These are phyloP conservation scores for Monosporozyma yasuniensis DNA, from an alignment of 805 yeast species.

Conservation along the genomic window DNA sequence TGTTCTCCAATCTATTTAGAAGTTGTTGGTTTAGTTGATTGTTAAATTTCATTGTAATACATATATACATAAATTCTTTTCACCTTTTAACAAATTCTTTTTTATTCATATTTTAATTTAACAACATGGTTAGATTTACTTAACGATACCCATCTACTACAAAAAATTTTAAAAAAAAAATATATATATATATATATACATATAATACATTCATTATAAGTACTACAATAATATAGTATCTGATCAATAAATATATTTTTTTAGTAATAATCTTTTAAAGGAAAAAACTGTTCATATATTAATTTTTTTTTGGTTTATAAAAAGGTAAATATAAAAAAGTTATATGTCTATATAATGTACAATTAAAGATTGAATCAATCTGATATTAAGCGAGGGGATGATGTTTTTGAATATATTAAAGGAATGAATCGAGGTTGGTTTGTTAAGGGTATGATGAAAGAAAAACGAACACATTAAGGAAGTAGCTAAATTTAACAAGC, in stretches of 20 bases:
- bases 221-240: background rate
- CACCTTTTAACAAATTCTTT: background rate
- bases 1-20: conserved; percentile 48
- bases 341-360: background rate
- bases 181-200: background rate
- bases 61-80: background rate
- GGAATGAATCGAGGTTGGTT: background rate
- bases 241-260: background rate
- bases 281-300: background rate
- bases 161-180: background rate
- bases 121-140: too few relatives aligned
- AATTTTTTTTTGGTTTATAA: background rate
- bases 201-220: background rate
- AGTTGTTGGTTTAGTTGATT: conserved; percentile 39
- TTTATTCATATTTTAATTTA: background rate
- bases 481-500: conserved; percentile 15
- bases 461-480: background rate
- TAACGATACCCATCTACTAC: background rate
- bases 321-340: background rate
- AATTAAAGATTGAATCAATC: background rate
- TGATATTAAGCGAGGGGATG: background rate
- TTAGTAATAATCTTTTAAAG: background rate
- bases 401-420: background rate
- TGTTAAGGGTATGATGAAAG: background rate
- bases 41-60: conserved; percentile 11